Base-by-base conservation (phyloP, 805 yeast species). In the Deakozyma indianensis region DNA sequence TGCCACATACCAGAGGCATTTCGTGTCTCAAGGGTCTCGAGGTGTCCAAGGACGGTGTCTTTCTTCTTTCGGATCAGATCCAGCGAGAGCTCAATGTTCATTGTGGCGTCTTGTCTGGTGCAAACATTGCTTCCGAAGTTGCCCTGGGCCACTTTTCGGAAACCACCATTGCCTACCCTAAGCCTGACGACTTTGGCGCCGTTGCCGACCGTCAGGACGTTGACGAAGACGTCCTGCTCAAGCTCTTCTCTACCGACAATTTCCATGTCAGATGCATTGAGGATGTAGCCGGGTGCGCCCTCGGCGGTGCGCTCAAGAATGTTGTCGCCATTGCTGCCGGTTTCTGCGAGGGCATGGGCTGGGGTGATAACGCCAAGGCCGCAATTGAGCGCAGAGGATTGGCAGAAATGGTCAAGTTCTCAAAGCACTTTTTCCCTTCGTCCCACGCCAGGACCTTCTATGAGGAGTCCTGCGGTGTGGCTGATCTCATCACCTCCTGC, bases 321-420 rank as follows among this genome's bases (percentile, higher is more conserved):
- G 84, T 92, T 45, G 90, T 90, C 51, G 98, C 98, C 29, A 70
- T 87, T 59, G 94, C 95, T 52, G 96, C 94, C 50, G 98, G 98
- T 47, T 84, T 92, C 61, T 97, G 90, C 51, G 95, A 86, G 66
- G 98, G 98, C 56, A 74, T 84, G 51, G 95, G 94, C 51, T 92
- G 98, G 98, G 98, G 98, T 64, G 95, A 87, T 66, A 92, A 92
- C 63, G 97, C 98, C 52, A 87, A 90, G 66, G 82, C 97, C 46
- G 98, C 97, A 41, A 80, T 92, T 57, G 94, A 90, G 88, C 77
- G 98, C 69, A 82, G 90, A 54, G 98, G 98, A 42, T 68, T 92
- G 53, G 74, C 81, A 58, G 98, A 92, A 69, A 85, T 83, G 59
- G 83, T 88, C 63, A 75, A 75, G 61, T 92, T 92, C 64, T 92